phyloP scores from a whole-genome alignment of 139 green algal genomes.

The Auxenochlorella pyrenoidosa region DNA sequence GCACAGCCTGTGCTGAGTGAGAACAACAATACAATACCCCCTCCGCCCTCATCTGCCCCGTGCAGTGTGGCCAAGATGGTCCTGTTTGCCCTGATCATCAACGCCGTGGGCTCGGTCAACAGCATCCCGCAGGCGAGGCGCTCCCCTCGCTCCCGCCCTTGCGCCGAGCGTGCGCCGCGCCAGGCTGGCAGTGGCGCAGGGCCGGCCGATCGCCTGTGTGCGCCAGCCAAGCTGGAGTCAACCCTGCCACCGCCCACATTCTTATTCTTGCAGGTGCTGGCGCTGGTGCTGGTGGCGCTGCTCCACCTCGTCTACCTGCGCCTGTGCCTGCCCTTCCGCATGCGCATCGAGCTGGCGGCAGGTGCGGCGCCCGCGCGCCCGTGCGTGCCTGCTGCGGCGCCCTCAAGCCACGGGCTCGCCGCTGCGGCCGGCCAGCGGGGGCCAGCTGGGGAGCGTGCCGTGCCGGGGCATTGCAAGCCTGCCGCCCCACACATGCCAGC shows the following conservation, averaged over 20 bases:
- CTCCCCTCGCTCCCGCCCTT: background rate
- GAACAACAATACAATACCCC: too few relatives aligned
- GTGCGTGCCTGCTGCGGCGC: background rate
- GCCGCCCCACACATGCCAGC: too few relatives aligned
- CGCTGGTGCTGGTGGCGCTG: constrained; percentile 45
- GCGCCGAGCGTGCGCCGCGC: background rate
- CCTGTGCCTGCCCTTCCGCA: constrained; percentile 44
- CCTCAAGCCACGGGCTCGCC: background rate
- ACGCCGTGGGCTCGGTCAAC: constrained; percentile 39
- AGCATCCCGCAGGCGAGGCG: constrained; percentile 30
- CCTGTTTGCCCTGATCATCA: constrained; percentile 49
- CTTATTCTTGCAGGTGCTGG: constrained; percentile 32
- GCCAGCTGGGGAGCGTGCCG: too few relatives aligned
- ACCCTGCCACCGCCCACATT: background rate
- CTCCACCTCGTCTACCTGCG: constrained; percentile 52
- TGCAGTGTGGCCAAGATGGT: constrained; percentile 43
- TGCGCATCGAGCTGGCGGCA: constrained; percentile 45
- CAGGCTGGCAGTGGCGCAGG: background rate
- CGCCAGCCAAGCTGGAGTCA: background rate
- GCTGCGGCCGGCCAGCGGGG: too few relatives aligned
- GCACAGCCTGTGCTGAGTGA: too few relatives aligned
- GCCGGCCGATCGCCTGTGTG: too few relatives aligned
- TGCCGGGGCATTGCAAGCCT: too few relatives aligned
- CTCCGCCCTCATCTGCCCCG: background rate
- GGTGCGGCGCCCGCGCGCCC: background rate